Base-by-base conservation (phyloP, 371 early-diverging fungal genomes). In the Mucor racemosus region DNA sequence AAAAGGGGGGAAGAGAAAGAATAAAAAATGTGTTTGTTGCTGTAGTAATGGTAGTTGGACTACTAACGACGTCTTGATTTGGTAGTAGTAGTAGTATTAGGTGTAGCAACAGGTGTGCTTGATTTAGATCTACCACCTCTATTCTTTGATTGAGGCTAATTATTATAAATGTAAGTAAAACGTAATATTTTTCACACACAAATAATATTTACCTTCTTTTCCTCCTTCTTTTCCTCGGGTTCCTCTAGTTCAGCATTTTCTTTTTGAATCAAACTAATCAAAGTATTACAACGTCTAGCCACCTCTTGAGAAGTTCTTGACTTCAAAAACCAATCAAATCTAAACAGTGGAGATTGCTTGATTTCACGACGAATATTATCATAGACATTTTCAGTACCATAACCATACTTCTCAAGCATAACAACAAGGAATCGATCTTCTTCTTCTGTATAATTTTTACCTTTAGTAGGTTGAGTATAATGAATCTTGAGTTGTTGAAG, bases 281-380 rank as follows among this genome's bases (percentile, higher is more conserved):
- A 76, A 8, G 92, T 92, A 58, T 90, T 87, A 67, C 94, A 94
- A n/a, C 95, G 88, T 55, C 94, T 76, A 46, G 86, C 86, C 38
- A 94, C 81, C 67, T 94, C 95, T 62, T 85, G 81, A 1, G 95
- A 81, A 19, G 96, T 96, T 65, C 99, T 86, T 36, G 96, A 95
- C 76, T 96, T 97, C 65, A 98, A 84, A 81, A 96, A 99, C 98
- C 98, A 99, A 76, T 98, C 95, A 68, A 99, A 99, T 44, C 96
- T 84, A 86, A 99, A 97, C 53, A 94, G 72, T 10, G 94, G 91
- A 15, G 90, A 88, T 65, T 85, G 82, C 46, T 92, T 92, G 63
- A 98, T 87, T 65, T 96, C 96, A 55, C 88, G 89, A 53, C 94
- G 85, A 69, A 99, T 94, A 67, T 87, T 80, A 55, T 97, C 97